Base-by-base conservation (phyloP, 2,329 filamentous ascomycete species). In the Orbilia javanica region DNA sequence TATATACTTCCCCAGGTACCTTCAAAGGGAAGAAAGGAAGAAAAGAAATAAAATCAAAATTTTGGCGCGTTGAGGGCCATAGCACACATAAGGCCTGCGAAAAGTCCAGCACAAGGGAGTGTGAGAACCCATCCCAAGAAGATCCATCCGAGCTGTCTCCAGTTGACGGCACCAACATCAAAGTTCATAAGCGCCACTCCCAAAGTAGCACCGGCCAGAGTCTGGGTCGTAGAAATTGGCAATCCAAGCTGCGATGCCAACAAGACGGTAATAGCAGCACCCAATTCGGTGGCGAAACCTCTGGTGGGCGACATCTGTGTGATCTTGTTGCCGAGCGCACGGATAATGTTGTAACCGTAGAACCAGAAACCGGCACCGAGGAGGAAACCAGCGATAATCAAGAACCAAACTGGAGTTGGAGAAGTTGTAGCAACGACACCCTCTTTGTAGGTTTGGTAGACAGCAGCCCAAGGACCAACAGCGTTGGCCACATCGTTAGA, bases 401-500 rank as follows among this genome's bases (percentile, higher is more conserved):
- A 85, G 82, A 90, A 86, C 89, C 90, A 91, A 36, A 87, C 79
- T 0, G 89, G 89, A 0, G 90, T 89, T 0, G 85, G 82, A 0
- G 87, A 83, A 82, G 87, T 86, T 15, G 82, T 84, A 0, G 84
- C 83, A 0, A 89, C 82, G 0, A 80, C 82, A 1, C 87, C 88
- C 0, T 84, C 86, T 31, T 84, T 81, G 88, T 89, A 92, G 79
- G 90, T 87, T 77, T 88, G 84, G 83, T 86, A 91, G 81, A 91
- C 88, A 57, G 88, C 87, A 1, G 90, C 88, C 81, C 88, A 90
- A 0, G 89, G 90, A 0, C 89, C 89, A 65, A 90, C 86, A 25
- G 89, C 88, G 82, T 88, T 91, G 80, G 88, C 85, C 18, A 91
- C 88, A 76, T 91, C 90, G 82, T 91, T 91, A 80, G 89, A 89